Conservation (phyloP, 306 rosid species). For the Lagenaria siceraria region DNA sequence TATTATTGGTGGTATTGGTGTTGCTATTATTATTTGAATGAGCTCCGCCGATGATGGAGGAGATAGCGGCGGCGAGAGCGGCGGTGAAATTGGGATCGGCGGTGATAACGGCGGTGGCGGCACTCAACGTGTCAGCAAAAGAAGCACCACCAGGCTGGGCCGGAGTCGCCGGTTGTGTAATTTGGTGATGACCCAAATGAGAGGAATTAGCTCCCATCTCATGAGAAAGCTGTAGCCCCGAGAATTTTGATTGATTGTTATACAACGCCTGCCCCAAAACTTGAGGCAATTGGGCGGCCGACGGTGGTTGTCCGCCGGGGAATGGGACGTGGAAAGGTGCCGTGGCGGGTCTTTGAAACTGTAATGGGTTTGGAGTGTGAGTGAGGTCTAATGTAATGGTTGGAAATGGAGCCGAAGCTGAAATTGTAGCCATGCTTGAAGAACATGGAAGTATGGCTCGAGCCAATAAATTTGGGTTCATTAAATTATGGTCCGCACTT, state of each 20-base stretch:
- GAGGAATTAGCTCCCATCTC: constrained; percentile 34
- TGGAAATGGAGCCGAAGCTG: constrained; percentile 91
- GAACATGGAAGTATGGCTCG: constrained; percentile 75
- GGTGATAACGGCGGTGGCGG: constrained; percentile 86
- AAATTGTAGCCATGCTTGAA: constrained; percentile 68
- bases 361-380: constrained; percentile 45
- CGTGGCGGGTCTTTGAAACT: constrained; percentile 31
- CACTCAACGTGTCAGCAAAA: constrained; percentile 52
- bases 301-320: constrained; percentile 23
- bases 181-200: constrained; percentile 31
- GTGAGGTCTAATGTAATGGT: constrained; percentile 83
- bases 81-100: constrained; percentile 84
- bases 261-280: constrained; percentile 50
- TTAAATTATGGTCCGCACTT: constrained; percentile 59
- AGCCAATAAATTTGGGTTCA: constrained; percentile 75
- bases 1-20: not conserved
- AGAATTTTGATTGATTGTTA: constrained; percentile 62
- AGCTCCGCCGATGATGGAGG: constrained; percentile 71
- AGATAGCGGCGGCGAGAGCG: constrained; percentile 85
- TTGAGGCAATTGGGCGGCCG: constrained; percentile 24
- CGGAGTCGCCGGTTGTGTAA: constrained; percentile 11
- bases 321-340: constrained; percentile 56
- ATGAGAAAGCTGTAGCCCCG: constrained; percentile 81
- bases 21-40: constrained; percentile 19
- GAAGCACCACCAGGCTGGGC: constrained; percentile 31